Evolutionary conservation across 495 filamentous ascomycete species (phyloP).

Genomic region (Rostrohypoxylon terebratum): DNA sequence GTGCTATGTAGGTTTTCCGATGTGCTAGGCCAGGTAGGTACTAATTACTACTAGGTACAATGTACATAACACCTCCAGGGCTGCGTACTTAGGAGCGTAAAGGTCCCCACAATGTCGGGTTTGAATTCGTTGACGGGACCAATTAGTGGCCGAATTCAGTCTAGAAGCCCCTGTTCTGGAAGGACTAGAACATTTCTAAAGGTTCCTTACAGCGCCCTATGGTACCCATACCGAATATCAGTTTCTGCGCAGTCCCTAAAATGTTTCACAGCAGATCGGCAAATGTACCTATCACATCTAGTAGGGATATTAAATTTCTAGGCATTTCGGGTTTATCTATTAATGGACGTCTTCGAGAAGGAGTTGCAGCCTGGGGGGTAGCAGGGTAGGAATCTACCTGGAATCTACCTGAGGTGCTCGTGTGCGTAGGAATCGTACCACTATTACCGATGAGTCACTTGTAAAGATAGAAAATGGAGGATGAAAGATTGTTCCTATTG

Average conservation of each 20-base stretch:
- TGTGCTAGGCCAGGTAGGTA: background rate
- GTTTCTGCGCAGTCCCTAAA: constrained; percentile 7
- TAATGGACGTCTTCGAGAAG: background rate
- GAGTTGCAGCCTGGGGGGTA: background rate
- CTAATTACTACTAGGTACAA: no score
- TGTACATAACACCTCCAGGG: no score
- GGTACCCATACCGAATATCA: constrained; percentile 3
- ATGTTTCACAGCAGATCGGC: constrained; percentile 21
- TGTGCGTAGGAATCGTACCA: no score
- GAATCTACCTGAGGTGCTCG: background rate
- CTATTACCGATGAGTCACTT: no score
- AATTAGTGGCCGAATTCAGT: constrained; percentile 24
- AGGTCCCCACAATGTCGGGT: constrained; percentile 15
- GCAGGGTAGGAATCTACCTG: background rate
- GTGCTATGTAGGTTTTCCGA: background rate
- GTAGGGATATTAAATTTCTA: background rate
- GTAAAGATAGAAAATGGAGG: no score
- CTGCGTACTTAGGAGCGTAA: background rate
- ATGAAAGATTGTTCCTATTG: no score
- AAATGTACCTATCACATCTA: background rate
- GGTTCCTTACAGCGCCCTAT: constrained; percentile 12
- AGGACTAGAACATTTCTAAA: constrained; percentile 42
- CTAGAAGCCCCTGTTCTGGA: constrained; percentile 34
- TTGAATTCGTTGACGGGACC: constrained; percentile 11
- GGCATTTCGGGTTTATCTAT: background rate